phyloP scores from a whole-genome alignment of 768 basidiomycete species.

The Trichaptum fuscoviolaceum region DNA sequence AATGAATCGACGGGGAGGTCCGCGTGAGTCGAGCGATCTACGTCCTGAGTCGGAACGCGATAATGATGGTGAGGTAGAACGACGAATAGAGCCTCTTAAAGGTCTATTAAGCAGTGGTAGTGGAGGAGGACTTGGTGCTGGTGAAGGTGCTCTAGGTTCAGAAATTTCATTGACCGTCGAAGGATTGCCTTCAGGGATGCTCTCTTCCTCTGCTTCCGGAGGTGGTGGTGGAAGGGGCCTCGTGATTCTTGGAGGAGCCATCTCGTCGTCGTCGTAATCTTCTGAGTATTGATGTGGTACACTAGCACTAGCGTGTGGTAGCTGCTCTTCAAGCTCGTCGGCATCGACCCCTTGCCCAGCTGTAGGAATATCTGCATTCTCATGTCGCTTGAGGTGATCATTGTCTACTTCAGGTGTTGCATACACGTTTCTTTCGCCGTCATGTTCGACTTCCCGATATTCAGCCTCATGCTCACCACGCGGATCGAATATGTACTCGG shows the following conservation, averaged over 20 bases:
- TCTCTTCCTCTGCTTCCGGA: conserved; percentile 4
- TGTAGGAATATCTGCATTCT: background rate
- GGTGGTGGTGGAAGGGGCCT: conserved; percentile 30
- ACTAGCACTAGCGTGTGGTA: conserved; percentile 13
- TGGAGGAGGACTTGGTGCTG: background rate
- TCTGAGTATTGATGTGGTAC: conserved; percentile 1
- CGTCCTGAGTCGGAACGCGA: conserved; percentile 15
- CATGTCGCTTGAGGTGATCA: background rate
- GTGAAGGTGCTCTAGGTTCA: conserved; percentile 1
- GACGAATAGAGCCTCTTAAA: conserved; percentile 1
- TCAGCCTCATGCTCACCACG: background rate
- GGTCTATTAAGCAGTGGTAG: conserved; percentile 6
- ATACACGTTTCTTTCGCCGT: background rate
- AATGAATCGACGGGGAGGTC: conserved; percentile 4
- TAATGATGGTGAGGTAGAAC: background rate
- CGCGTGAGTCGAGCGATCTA: conserved; percentile 8
- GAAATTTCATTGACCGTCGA: background rate
- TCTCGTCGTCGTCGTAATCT: conserved; percentile 10
- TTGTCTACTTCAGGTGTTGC: background rate
- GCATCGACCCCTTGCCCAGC: conserved; percentile 15
- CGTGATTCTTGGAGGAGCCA: conserved; percentile 27
- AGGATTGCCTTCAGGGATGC: background rate
- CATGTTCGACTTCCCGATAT: background rate
- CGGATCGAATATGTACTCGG: background rate
- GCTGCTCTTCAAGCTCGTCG: conserved; percentile 15